These are phyloP conservation scores for Venustampulla echinocandica DNA, from an alignment of 495 filamentous ascomycete species.

Conservation along the genomic window DNA sequence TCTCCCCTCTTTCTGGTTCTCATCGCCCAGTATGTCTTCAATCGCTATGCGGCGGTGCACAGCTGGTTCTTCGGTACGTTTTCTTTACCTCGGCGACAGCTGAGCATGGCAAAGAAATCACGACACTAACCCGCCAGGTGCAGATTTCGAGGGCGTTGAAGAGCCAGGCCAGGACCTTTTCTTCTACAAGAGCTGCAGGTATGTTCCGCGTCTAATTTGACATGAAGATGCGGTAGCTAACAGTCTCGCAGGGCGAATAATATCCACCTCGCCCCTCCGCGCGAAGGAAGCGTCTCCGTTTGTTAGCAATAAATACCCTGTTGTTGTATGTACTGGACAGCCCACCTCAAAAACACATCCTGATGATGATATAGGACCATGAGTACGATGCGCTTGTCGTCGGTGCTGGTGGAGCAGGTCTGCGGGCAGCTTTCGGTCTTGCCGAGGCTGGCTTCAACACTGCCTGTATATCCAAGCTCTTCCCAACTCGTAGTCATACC, in stretches of 20 bases:
- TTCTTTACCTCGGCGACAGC: conserved; percentile 1
- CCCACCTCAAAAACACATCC: conserved; percentile 4
- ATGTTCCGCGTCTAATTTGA: conserved; percentile 32
- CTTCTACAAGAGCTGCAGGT: conserved; percentile 75
- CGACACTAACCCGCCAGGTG: conserved; percentile 10
- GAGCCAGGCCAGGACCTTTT: conserved; percentile 64
- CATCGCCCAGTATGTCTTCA: conserved; percentile 20
- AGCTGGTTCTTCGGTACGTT: conserved; percentile 23
- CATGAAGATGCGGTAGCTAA: conserved; percentile 22
- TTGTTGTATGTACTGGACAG: conserved; percentile 60
- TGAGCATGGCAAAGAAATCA: too few relatives aligned
- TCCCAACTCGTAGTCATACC: conserved; percentile 91
- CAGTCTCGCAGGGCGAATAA: conserved; percentile 56
- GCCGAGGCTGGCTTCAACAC: conserved; percentile 98
- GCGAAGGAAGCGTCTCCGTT: conserved; percentile 85
- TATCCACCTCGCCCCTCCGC: conserved; percentile 72
- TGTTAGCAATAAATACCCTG: conserved; percentile 77
- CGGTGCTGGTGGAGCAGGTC: conserved; percentile 86
- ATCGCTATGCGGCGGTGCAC: conserved; percentile 24
- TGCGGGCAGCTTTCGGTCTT: conserved; percentile 91
- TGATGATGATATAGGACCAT: conserved; percentile 45
- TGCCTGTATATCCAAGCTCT: conserved; percentile 95
- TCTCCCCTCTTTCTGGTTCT: conserved; percentile 10
- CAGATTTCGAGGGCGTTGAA: conserved; percentile 40
- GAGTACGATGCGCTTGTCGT: conserved; percentile 88